Conservation (phyloP, 2,329 filamentous ascomycete species). For the Alternaria novae-zelandiae region DNA sequence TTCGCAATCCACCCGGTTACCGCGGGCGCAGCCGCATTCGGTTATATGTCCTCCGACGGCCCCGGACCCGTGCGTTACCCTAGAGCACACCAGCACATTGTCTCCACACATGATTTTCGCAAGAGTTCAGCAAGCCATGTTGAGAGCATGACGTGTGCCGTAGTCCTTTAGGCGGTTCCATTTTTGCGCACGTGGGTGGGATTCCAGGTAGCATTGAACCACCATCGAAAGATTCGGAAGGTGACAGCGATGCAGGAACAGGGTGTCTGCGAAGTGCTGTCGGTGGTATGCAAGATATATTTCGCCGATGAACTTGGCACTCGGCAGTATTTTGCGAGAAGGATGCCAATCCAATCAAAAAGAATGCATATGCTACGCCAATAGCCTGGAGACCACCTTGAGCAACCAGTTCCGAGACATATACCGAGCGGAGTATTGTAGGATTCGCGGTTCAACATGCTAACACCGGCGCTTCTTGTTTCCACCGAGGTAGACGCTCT, state of each 20-base stretch:
- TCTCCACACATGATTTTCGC: neutral
- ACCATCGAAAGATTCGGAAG: neutral
- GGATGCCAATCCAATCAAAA: neutral
- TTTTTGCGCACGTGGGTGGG: neutral
- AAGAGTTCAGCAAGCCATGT: neutral
- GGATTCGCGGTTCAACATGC: neutral
- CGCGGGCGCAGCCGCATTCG: conserved; percentile 5
- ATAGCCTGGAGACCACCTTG: neutral
- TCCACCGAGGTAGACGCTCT: neutral
- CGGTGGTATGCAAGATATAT: neutral
- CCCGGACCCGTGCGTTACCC: neutral
- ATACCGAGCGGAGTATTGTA: neutral
- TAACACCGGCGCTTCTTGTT: neutral
- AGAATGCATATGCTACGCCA: neutral
- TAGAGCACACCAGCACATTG: neutral
- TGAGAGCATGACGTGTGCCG: neutral
- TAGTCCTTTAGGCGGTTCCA: neutral
- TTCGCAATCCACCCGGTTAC: neutral
- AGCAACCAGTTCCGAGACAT: neutral
- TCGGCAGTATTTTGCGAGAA: neutral
- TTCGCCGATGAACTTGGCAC: neutral
- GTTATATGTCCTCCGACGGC: neutral
- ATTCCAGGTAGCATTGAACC: neutral
- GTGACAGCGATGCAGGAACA: conserved; percentile 2
- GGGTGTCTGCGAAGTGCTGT: neutral